Conservation (phyloP, 176 grass and related monocot genomes). For the Tuctoria greenei region DNA sequence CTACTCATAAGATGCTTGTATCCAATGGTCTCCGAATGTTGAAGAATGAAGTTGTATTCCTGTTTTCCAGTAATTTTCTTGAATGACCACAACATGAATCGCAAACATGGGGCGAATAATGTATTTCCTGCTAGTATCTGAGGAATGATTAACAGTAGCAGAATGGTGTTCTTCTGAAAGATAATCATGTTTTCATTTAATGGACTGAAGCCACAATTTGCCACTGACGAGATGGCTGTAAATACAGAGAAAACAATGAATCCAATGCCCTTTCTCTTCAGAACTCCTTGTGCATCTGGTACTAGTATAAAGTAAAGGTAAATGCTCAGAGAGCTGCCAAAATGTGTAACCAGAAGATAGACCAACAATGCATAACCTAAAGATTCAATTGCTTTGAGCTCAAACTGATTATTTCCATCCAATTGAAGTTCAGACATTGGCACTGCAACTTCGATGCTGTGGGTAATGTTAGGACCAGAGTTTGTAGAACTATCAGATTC, state of each 20-base stretch:
- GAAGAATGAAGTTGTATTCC: constrained; percentile 58
- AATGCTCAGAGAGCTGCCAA: constrained; percentile 48
- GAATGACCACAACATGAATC: constrained; percentile 57
- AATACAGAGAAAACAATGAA: constrained; percentile 61
- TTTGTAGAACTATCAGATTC: constrained; percentile 31
- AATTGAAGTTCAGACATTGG: background rate
- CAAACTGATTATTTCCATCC: constrained; percentile 27
- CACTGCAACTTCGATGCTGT: background rate
- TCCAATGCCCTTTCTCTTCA: constrained; percentile 50
- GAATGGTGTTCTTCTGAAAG: constrained; percentile 55
- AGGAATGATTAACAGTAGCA: constrained; percentile 66
- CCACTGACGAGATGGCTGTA: constrained; percentile 62
- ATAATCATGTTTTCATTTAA: constrained; percentile 79
- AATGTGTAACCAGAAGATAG: constrained; percentile 51
- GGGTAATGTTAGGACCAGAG: constrained; percentile 1
- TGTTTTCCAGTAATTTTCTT: constrained; percentile 53
- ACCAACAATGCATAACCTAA: constrained; percentile 47
- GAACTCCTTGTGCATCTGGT: constrained; percentile 45
- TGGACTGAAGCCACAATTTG: constrained; percentile 82
- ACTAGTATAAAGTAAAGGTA: constrained; percentile 57
- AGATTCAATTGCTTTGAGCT: constrained; percentile 38
- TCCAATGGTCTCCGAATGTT: constrained; percentile 27
- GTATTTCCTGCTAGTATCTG: constrained; percentile 63
- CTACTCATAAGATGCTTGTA: constrained; percentile 62
- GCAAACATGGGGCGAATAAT: constrained; percentile 61